Base-by-base conservation (phyloP, 164 flowering plant genomes). In the Nelumbo lutea region DNA sequence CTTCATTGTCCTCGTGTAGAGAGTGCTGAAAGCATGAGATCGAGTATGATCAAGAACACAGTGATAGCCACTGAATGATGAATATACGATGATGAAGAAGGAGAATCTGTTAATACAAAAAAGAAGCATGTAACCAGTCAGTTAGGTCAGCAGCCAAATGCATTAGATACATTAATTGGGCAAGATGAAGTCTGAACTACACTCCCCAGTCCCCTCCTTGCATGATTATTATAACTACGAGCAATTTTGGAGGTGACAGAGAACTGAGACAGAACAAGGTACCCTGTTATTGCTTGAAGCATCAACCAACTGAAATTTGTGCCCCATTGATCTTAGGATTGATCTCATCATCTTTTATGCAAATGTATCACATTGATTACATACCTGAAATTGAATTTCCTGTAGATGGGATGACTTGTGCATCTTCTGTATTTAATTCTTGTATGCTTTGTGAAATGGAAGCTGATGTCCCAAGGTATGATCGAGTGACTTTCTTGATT, bases 381-480 rank as follows among this genome's bases (percentile, higher is more conserved):
- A 67, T 71, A 75, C 75, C 75, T 67, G 68, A 39, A 71, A 41
- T 71, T 67, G 71, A 48, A 62, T 62, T 63, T 51, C 27, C 59
- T 58, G 64, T 48, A 4, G 71, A 39, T 10, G 70, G 57, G 50
- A 55, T 11, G 45, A 50, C 45, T 46, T 61, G 66, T 27, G 56
- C 70, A 47, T 53, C 55, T 62, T 68, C 56, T 9, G 14, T 45
- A 14, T 63, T 73, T 8, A 57, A 27, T 42, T 64, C 68, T 59
- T 70, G 65, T 80, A 78, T 65, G 67, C 61, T 68, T 61, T 73
- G 63, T 40, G 79, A 79, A 68, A 76, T 70, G 38, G 61, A 47
- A 45, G 79, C 82, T 40, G 79, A 76, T 38, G 61, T 9, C 27
- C 79, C 82, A 47, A 76, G 73, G 70, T 79, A 79, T 42, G 73